Evolutionary conservation across 2,329 filamentous ascomycete genomes (phyloP).

Genomic region (Fusarium sp.): DNA sequence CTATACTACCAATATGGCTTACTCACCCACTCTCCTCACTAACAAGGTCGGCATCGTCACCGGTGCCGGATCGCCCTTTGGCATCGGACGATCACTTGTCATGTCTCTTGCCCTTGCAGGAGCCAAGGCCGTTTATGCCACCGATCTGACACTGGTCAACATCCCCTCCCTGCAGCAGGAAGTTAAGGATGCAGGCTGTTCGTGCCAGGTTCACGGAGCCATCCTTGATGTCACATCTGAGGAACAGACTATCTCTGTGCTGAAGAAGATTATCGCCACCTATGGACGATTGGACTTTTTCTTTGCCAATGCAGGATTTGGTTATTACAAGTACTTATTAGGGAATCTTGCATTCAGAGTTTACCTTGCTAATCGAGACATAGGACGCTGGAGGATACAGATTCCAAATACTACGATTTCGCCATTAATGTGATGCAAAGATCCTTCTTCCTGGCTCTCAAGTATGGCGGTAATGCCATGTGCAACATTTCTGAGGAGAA

Average conservation of each 20-base stretch:
- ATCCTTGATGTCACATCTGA: conserved; percentile 16
- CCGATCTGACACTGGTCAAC: background rate
- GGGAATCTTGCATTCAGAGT: background rate
- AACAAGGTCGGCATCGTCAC: background rate
- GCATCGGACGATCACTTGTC: background rate
- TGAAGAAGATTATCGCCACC: conserved; percentile 2
- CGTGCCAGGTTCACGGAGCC: conserved; percentile 2
- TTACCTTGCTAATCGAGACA: background rate
- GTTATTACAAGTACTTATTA: background rate
- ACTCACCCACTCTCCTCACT: background rate
- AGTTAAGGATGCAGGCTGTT: background rate
- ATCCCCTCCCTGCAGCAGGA: background rate
- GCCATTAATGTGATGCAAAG: conserved; percentile 27
- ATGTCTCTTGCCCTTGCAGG: background rate
- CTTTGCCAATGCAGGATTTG: background rate
- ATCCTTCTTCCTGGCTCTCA: conserved; percentile 30
- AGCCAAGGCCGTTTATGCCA: background rate
- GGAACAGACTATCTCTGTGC: conserved; percentile 10
- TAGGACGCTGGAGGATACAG: conserved; percentile 31
- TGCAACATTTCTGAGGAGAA: background rate
- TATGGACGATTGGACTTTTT: conserved; percentile 16
- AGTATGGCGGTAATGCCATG: conserved; percentile 35
- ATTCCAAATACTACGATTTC: conserved; percentile 20
- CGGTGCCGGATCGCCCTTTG: background rate
- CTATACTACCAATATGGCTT: background rate